Conservation (phyloP, 1,139 yeast species). For the Sporopachydermia cereana region DNA sequence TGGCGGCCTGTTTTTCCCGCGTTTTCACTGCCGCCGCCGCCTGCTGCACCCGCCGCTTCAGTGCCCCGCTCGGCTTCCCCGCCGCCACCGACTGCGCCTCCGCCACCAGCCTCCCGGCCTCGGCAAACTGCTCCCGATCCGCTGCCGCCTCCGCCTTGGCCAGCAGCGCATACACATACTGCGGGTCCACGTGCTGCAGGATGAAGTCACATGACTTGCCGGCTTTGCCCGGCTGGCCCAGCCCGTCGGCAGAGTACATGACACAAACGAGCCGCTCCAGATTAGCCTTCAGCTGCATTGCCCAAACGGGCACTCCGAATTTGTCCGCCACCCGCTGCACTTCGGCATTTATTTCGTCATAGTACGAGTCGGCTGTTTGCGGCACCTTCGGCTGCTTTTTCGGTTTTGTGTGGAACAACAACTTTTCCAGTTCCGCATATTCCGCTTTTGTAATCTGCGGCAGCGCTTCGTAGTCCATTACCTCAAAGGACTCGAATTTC, state of each 20-base stretch:
- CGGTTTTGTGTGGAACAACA: slow-evolving; percentile 11
- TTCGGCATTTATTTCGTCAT: background rate
- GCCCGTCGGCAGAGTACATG: slow-evolving; percentile 24
- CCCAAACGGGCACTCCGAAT: slow-evolving; percentile 9
- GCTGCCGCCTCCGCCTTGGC: slow-evolving; percentile 34
- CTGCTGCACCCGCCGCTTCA: slow-evolving; percentile 42
- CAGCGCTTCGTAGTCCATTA: slow-evolving; percentile 14
- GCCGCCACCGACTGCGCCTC: slow-evolving; percentile 34
- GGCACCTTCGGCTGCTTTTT: slow-evolving; percentile 8
- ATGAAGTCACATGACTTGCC: slow-evolving; percentile 27
- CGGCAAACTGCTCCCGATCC: slow-evolving; percentile 29
- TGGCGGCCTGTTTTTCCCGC: slow-evolving; percentile 38
- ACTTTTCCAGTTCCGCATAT: slow-evolving; percentile 18
- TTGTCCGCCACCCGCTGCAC: background rate
- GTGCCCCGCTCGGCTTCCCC: slow-evolving; percentile 34
- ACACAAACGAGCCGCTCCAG: slow-evolving; percentile 38
- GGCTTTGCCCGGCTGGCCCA: slow-evolving; percentile 23
- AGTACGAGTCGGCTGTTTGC: background rate
- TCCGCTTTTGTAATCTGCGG: slow-evolving; percentile 26
- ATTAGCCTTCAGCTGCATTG: slow-evolving; percentile 19
- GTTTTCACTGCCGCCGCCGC: slow-evolving; percentile 36
- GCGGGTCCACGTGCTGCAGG: slow-evolving; percentile 21
- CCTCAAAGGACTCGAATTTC: slow-evolving; percentile 30
- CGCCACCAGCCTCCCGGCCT: slow-evolving; percentile 30
- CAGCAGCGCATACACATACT: slow-evolving; percentile 36